Evolutionary conservation across 371 early-diverging fungal species (phyloP).

Genomic region (Rhizopus sp.): DNA sequence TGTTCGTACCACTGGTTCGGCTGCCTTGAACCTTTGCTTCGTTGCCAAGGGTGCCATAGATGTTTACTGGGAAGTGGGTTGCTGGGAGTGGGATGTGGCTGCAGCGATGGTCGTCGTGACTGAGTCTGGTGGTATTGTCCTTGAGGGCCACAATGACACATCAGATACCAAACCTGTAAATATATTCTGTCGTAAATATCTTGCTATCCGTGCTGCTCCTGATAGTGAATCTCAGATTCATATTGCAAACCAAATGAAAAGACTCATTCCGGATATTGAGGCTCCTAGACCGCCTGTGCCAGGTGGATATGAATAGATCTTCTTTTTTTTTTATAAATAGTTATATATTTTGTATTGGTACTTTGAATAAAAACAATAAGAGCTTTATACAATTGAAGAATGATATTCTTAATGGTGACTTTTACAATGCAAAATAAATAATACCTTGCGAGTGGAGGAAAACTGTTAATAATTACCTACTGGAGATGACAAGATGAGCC

Average conservation of each 20-base stretch:
- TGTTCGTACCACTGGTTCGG: slow-evolving; percentile 81
- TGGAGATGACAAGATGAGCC: too few species aligned
- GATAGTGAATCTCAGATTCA: slow-evolving; percentile 30
- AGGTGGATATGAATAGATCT: slow-evolving; percentile 41
- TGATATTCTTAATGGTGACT: too few species aligned
- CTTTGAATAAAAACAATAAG: too few species aligned
- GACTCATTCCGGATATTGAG: slow-evolving; percentile 41
- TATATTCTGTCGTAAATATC: slow-evolving; percentile 52
- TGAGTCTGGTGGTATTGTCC: slow-evolving; percentile 77
- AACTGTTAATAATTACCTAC: too few species aligned
- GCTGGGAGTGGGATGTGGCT: slow-evolving; percentile 81
- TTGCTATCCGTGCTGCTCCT: slow-evolving; percentile 47
- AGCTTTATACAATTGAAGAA: too few species aligned
- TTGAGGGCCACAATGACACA: slow-evolving; percentile 50
- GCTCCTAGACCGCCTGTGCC: slow-evolving; percentile 50
- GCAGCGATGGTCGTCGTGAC: slow-evolving; percentile 74
- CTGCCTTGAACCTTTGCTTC: slow-evolving; percentile 76
- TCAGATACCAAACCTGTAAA: slow-evolving; percentile 33
- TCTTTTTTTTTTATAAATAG: too few species aligned
- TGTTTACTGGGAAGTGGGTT: slow-evolving; percentile 91
- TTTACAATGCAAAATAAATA: too few species aligned
- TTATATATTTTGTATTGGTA: too few species aligned
- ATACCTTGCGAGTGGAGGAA: too few species aligned
- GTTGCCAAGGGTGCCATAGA: slow-evolving; percentile 86
- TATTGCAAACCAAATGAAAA: slow-evolving; percentile 46